These are phyloP conservation scores for Allium cepa DNA, from an alignment of 106 monocot species.

Conservation along the genomic window DNA sequence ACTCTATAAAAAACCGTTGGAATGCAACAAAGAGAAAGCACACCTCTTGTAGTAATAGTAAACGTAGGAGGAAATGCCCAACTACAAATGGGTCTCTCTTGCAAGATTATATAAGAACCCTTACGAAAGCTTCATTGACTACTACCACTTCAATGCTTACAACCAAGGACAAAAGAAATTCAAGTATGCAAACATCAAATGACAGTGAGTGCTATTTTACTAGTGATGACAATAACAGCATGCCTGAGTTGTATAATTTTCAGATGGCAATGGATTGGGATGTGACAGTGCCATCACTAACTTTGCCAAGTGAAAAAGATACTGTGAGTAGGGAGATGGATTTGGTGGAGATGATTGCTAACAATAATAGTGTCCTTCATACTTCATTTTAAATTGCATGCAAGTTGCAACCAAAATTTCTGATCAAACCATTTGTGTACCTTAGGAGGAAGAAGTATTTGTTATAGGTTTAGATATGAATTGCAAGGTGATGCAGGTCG, in stretches of 20 bases:
- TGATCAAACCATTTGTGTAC: no score
- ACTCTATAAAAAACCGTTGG: conserved; percentile 98
- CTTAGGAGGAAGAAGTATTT: no score
- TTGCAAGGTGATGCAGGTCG: no score
- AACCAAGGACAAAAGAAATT: background rate
- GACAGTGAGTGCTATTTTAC: no score
- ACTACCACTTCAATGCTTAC: background rate
- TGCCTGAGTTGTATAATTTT: conserved; percentile 6
- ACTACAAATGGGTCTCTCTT: conserved; percentile 43
- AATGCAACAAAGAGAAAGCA: conserved; percentile 82
- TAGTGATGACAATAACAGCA: conserved; percentile 9
- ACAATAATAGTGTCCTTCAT: background rate
- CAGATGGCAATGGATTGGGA: conserved; percentile 13
- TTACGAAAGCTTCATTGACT: conserved; percentile 13
- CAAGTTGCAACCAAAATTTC: no score
- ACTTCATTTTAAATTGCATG: no score
- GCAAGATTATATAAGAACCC: conserved; percentile 66
- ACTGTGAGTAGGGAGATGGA: conserved; percentile 36
- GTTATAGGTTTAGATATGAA: no score
- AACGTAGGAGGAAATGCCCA: conserved; percentile 24
- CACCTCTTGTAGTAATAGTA: conserved; percentile 10
- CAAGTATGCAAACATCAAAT: background rate
- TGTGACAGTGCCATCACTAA: background rate
- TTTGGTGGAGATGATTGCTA: conserved; percentile 30
- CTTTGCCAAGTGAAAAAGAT: background rate